Base-by-base conservation (phyloP, 306 rosid genomes). In the Rosa rugosa region DNA sequence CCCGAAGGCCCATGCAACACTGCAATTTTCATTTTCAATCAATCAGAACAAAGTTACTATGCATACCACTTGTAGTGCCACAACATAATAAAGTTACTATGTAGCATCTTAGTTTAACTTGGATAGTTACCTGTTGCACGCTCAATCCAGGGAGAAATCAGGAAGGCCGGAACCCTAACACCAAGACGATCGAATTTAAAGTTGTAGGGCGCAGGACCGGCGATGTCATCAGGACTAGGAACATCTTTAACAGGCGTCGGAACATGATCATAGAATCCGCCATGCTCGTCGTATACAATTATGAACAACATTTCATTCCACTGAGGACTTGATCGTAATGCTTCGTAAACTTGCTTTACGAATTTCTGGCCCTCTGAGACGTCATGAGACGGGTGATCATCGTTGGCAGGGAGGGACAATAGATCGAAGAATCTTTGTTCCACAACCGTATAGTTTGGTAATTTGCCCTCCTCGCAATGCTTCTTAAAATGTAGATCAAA, bases 351-450 rank as follows among this genome's bases (percentile, higher is more conserved):
- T 70, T 90, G 59, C 44, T 91, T 91, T 4, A 90, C 60, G 18
- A 91, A 81, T 7, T 79, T 85, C 56, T 93, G 98, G 1, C 98
- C 98, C 83, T 87, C 91, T 0, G 87, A 72, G 11, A 91, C 85
- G 68, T 93, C 97, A 45, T 93, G 98, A 0, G 95, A 88, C 8
- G 98, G 97, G 64, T 91, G 97, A 64, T 93, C 98, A 1, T 93
- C 97, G 50, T 93, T 93, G 5, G 71, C 98, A 0, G 90, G 88
- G 0, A 80, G 0, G 8, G 84, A 71, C 63, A 76, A 31, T 59
- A 91, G 8, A 64, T 93, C 93, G 22, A 72, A 90, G 77, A 64
- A 90, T 66, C 87, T 84, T 25, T 88, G 98, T 73, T 93, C 98
- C 11, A 93, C 56, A 45, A 93, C 98, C 40, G 89, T 94, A 23